Evolutionary conservation across 2,329 filamentous ascomycete species (phyloP).

Genomic region (Trichoderma asperellum): DNA sequence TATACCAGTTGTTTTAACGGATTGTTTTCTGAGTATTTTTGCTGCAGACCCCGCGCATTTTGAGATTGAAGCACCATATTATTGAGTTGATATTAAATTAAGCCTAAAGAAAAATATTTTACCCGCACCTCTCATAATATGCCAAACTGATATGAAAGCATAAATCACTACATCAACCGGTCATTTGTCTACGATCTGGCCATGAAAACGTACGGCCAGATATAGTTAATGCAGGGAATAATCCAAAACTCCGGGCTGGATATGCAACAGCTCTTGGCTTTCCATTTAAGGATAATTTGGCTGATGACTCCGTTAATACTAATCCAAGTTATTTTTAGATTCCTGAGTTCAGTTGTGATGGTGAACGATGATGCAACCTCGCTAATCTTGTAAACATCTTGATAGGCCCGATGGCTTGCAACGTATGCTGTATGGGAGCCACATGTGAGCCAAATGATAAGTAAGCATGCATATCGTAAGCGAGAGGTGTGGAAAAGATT

Average conservation of each 20-base stretch:
- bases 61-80: neutral
- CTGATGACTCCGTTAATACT: neutral
- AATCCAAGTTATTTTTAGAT: slow-evolving; percentile 13
- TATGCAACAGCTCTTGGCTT: neutral
- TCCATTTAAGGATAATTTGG: neutral
- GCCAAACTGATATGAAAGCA: neutral
- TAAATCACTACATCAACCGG: neutral
- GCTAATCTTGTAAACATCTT: neutral
- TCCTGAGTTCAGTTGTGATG: neutral
- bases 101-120: neutral
- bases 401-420: no score
- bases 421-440: neutral
- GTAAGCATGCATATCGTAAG: neutral
- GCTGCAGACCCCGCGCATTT: neutral
- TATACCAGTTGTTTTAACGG: neutral
- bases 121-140: neutral
- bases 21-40: no score
- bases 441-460: neutral
- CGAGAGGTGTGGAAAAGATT: neutral
- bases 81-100: neutral
- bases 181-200: neutral
- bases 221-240: neutral
- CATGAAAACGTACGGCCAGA: neutral
- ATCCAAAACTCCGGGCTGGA: neutral
- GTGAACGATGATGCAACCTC: neutral